Conservation (phyloP, 495 filamentous ascomycete species). For the Neurospora sp. region DNA sequence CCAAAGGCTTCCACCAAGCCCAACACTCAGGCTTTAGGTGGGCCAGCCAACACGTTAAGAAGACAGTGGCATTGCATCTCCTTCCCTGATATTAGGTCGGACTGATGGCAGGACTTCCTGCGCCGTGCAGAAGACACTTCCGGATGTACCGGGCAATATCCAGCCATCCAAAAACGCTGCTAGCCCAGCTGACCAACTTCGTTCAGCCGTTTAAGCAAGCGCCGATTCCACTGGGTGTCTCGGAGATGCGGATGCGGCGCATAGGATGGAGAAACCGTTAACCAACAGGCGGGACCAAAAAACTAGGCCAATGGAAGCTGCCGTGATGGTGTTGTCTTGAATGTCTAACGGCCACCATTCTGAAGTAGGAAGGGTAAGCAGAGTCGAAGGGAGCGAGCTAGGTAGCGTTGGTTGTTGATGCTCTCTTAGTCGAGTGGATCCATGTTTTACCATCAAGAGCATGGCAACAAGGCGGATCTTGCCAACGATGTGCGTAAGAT, state of each 20-base stretch:
- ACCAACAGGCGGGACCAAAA: background rate
- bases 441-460: background rate
- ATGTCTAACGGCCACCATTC: slow-evolving; percentile 6
- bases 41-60: background rate
- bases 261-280: background rate
- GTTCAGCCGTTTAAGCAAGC: background rate
- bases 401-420: background rate
- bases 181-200: background rate
- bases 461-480: background rate
- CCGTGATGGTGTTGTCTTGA: background rate
- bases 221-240: background rate
- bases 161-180: background rate
- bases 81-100: background rate
- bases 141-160: background rate
- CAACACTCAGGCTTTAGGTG: background rate
- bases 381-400: background rate
- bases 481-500: background rate
- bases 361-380: background rate
- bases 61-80: background rate
- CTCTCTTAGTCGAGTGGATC: background rate
- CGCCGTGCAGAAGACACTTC: background rate
- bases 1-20: background rate
- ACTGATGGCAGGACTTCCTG: background rate
- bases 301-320: slow-evolving; percentile 4
- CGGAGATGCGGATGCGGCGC: background rate